Evolutionary conservation across 225 moss, liverwort and hornwort species (phyloP).

Genomic region (Rhytidiadelphus loreus): DNA sequence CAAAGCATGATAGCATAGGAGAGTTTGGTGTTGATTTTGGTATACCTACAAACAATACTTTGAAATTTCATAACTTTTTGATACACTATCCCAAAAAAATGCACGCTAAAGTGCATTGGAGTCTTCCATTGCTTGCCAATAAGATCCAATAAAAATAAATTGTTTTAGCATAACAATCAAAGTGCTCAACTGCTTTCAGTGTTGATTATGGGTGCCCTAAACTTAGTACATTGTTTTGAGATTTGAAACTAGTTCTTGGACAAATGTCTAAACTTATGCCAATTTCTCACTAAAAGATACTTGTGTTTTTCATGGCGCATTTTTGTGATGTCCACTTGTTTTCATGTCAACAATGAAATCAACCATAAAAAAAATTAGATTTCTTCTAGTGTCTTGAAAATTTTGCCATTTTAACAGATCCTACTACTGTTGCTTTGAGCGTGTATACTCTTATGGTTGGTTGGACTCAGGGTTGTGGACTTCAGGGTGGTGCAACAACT

Average conservation of each 20-base stretch:
- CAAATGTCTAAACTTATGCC: background rate
- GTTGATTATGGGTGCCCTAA: rapidly evolving
- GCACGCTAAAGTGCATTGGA: background rate
- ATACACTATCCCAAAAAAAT: background rate
- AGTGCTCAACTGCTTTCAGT: background rate
- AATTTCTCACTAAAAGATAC: no score
- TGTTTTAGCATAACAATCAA: background rate
- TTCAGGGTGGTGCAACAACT: background rate
- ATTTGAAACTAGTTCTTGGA: background rate
- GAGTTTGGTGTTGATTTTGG: background rate
- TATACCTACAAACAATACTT: background rate
- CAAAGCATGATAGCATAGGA: background rate
- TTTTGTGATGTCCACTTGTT: no score
- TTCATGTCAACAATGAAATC: no score
- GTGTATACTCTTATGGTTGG: background rate
- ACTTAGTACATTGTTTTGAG: background rate
- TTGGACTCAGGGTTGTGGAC: background rate
- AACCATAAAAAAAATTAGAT: no score
- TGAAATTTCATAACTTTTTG: background rate
- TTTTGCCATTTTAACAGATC: background rate
- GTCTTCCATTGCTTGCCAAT: background rate
- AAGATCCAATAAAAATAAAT: background rate
- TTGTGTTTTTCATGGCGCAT: no score
- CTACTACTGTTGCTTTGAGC: background rate
- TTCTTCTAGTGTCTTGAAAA: no score